phyloP scores from a whole-genome alignment of 768 basidiomycete species.

The Plicaturopsis crispa region DNA sequence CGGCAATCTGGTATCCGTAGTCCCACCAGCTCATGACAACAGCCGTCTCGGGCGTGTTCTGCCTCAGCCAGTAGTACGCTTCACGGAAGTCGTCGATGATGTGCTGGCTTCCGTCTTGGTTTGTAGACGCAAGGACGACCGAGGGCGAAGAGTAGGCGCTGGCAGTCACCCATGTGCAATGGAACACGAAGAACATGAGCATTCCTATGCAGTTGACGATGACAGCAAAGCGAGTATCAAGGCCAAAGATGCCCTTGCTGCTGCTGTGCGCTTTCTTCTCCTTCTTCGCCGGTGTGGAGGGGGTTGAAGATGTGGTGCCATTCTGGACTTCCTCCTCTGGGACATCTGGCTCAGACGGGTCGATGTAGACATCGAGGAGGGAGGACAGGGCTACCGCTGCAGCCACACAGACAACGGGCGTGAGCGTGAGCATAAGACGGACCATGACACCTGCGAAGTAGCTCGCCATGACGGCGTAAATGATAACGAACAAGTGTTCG shows the following conservation, averaged over 20 bases:
- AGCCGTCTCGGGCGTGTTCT: constrained; percentile 87
- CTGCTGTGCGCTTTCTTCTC: constrained; percentile 45
- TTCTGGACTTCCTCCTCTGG: constrained; percentile 11
- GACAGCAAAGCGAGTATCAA: constrained; percentile 76
- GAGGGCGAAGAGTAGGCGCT: constrained; percentile 96
- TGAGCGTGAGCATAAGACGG: constrained; percentile 94
- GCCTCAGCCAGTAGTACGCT: constrained; percentile 97
- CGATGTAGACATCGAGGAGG: constrained; percentile 84
- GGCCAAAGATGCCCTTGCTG: constrained; percentile 66
- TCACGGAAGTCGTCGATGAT: constrained; percentile 99
- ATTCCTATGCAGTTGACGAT: constrained; percentile 68
- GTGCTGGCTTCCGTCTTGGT: constrained; percentile 79
- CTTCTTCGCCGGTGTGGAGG: constrained; percentile 43
- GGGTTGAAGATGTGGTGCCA: constrained; percentile 20
- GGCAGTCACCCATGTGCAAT: constrained; percentile 96
- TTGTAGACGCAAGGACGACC: constrained; percentile 80
- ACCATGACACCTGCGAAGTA: constrained; percentile 99
- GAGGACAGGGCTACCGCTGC: constrained; percentile 88
- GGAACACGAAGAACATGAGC: constrained; percentile 86
- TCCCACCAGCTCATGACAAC: constrained; percentile 99
- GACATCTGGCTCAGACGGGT: constrained; percentile 63
- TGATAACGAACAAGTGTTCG: constrained; percentile 97
- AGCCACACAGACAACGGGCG: constrained; percentile 92
- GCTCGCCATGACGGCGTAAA: constrained; percentile 91
- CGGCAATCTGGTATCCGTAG: constrained; percentile 98